Percentiles rank a stretch among this genome's conserved stretches.
Evolutionary conservation across 2,329 filamentous ascomycete species (phyloP).

Genomic region (Penicillium sp.): DNA sequence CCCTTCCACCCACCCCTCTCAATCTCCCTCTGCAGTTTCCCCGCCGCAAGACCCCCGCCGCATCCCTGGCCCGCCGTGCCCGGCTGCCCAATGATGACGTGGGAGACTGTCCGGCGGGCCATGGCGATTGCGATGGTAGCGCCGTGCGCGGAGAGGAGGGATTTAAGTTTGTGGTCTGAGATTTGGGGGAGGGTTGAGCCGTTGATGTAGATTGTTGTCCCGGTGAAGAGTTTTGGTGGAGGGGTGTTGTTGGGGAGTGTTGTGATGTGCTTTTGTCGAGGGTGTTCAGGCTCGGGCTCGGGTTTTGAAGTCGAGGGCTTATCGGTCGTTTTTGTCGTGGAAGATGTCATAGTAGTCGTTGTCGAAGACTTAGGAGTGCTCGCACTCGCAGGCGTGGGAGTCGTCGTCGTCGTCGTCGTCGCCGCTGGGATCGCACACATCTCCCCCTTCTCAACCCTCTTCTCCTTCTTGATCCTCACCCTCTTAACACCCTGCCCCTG

Average conservation of each 20-base stretch:
- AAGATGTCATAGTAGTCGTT: not conserved
- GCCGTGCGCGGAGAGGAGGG: slow-evolving; percentile 72
- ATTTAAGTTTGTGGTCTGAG: slow-evolving; percentile 84
- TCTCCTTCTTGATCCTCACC: not conserved
- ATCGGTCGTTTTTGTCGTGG: not conserved
- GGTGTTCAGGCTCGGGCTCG: not conserved
- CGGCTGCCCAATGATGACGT: slow-evolving; percentile 75
- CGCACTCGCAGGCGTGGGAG: not conserved
- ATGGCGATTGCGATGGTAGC: slow-evolving; percentile 70
- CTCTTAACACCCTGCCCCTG: slow-evolving; percentile 19
- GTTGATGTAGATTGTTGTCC: slow-evolving; percentile 80
- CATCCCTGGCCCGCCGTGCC: slow-evolving; percentile 53
- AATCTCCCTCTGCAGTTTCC: slow-evolving; percentile 83
- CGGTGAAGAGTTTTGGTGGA: slow-evolving; percentile 63
- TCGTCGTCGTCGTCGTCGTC: not conserved
- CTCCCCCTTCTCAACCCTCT: not conserved
- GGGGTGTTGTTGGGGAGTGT: slow-evolving; percentile 2
- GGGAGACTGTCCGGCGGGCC: slow-evolving; percentile 73
- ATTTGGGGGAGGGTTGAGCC: slow-evolving; percentile 79
- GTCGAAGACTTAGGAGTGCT: not conserved
- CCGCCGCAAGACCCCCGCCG: slow-evolving; percentile 73
- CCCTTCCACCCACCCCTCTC: slow-evolving; percentile 64
- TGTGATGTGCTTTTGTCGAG: not conserved
- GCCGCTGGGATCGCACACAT: not conserved
- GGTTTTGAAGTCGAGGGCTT: not conserved